Conservation (phyloP, 768 basidiomycete species). For the Aureoboletus auriporus region DNA sequence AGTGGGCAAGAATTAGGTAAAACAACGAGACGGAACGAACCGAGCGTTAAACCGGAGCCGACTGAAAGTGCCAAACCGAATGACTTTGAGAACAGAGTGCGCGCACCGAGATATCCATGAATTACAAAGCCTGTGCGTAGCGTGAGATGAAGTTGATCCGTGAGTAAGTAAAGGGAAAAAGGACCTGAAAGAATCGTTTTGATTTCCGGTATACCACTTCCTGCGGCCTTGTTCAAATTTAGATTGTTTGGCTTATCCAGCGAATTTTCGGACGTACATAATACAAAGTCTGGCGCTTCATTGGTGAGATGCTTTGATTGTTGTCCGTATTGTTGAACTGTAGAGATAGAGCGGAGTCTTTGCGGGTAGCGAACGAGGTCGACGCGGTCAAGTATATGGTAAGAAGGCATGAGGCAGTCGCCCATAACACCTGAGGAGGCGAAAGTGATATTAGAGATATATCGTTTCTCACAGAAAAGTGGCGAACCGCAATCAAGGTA, state of each 20-base stretch:
- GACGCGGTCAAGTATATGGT: constrained; percentile 88
- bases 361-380: constrained; percentile 81
- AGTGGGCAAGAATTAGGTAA: not conserved
- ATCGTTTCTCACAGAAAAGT: constrained; percentile 6
- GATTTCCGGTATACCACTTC: constrained; percentile 95
- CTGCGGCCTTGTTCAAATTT: constrained; percentile 64
- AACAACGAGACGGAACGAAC: constrained; percentile 30
- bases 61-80: constrained; percentile 88
- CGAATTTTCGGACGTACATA: constrained; percentile 56
- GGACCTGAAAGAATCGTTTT: constrained; percentile 88
- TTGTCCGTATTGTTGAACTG: constrained; percentile 36
- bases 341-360: constrained; percentile 73
- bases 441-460: not conserved
- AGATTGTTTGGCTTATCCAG: constrained; percentile 3
- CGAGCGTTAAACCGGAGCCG: constrained; percentile 86
- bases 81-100: constrained; percentile 86
- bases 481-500: constrained; percentile 70
- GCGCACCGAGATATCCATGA: constrained; percentile 91
- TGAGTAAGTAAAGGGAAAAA: not conserved
- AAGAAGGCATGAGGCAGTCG: constrained; percentile 67
- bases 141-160: constrained; percentile 9
- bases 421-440: constrained; percentile 58
- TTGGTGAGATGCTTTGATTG: constrained; percentile 22
- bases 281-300: constrained; percentile 70
- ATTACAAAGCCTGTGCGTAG: constrained; percentile 77